Base-by-base conservation (phyloP, 1,139 yeast species). In the Diutina scorzettiae region DNA sequence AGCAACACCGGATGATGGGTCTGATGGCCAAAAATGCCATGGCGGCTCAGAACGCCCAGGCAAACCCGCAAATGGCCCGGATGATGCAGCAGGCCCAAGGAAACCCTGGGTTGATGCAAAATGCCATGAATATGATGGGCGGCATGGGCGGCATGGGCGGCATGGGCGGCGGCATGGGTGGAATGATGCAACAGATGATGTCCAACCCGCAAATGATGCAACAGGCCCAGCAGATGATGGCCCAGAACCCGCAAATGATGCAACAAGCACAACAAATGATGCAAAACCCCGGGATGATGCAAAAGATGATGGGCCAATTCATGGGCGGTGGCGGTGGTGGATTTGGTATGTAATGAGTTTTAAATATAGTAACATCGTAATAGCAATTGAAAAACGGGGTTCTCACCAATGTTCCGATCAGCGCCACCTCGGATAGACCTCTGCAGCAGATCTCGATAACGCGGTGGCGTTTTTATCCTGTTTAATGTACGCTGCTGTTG, bases 1-100 rank as follows among this genome's bases (percentile, higher is more conserved):
- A 81, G 63, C 98, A 91, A 63, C 96, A 86, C 58, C 76, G 84
- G 59, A 82, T 87, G 82, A 87, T 91, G 95, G 89, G 95, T 2
- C 71, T 81, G 42, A 86, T 91, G 93, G 77, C 84, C 6, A 76
- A 77, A 60, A 63, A 58, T 23, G 39, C 39, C 44, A 67, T 70
- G 73, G 60, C 39, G 19, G 39, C 39, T n/a, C 39, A 34, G 14
- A 5, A 20, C 4, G 39, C 29, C n/a, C 39, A n/a, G 3, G 30
- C 14, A 5, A 34, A 34, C 39, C 39, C 39, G 4, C 39, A 34
- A 54, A 69, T 49, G 50, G 50, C 48, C 27, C 44, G 51, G 36
- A 62, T 63, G 63, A 62, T 63, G 53, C 73, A 66, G 52, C 73
- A 67, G 47, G 73, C 73, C 3, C 82, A 73, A 51, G 58, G 62